These are phyloP conservation scores for Phoma sp. DNA, from an alignment of 2,329 filamentous ascomycete species.

Conservation along the genomic window DNA sequence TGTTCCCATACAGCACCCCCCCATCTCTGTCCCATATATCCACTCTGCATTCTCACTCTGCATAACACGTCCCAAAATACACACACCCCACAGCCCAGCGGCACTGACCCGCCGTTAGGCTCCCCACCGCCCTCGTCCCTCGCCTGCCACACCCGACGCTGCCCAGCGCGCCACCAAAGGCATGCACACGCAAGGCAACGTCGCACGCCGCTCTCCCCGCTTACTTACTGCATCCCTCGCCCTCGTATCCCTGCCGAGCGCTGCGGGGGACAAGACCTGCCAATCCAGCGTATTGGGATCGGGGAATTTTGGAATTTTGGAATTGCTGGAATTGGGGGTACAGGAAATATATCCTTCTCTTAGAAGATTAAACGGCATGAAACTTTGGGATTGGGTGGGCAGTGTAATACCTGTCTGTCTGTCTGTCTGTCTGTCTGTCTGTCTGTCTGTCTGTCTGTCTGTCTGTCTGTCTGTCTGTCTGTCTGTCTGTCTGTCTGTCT, in stretches of 20 bases:
- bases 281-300: neutral
- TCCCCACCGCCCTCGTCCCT: neutral
- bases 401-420: too few relatives aligned
- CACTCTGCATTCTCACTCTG: neutral
- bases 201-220: constrained; percentile 1
- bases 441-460: too few relatives aligned
- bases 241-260: neutral
- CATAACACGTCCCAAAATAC: neutral
- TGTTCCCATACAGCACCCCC: neutral
- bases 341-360: too few relatives aligned
- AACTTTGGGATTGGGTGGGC: too few relatives aligned
- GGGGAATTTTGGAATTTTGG: too few relatives aligned
- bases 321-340: too few relatives aligned
- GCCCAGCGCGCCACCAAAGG: constrained; percentile 5
- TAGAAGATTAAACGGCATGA: too few relatives aligned
- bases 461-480: too few relatives aligned
- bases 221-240: neutral
- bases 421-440: too few relatives aligned
- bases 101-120: neutral
- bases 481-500: too few relatives aligned
- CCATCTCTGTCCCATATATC: neutral
- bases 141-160: constrained; percentile 1
- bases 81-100: neutral
- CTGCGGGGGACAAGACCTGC: neutral
- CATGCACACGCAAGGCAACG: constrained; percentile 4